A percentile compares a stretch with the other conserved stretches of the same genome.
These are phyloP conservation scores for Benincasa hispida DNA, from an alignment of 306 rosid genomes.

Conservation along the genomic window DNA sequence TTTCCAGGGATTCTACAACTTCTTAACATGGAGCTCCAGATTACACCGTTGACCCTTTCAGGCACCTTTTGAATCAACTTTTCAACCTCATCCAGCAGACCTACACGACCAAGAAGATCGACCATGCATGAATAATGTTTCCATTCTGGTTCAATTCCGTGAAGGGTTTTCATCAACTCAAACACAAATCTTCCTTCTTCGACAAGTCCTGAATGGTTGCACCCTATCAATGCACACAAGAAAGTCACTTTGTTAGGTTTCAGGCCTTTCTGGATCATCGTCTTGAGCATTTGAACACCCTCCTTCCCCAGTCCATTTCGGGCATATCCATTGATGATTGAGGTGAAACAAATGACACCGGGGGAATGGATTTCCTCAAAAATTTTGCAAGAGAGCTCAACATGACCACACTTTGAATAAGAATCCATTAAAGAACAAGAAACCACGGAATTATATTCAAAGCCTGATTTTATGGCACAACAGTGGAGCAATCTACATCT, in stretches of 20 bases:
- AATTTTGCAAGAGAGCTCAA: slow-evolving; percentile 37
- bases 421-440: slow-evolving; percentile 59
- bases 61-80: slow-evolving; percentile 33
- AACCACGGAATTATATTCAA: slow-evolving; percentile 42
- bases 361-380: slow-evolving; percentile 49
- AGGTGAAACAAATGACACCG: slow-evolving; percentile 54
- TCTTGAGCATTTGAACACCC: slow-evolving; percentile 41
- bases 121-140: slow-evolving; percentile 73
- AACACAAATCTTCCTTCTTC: slow-evolving; percentile 52
- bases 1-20: slow-evolving; percentile 60
- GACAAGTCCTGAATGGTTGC: slow-evolving; percentile 59
- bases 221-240: slow-evolving; percentile 60
- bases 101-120: slow-evolving; percentile 74
- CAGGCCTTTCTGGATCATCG: slow-evolving; percentile 45
- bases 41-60: slow-evolving; percentile 26
- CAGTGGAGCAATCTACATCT: slow-evolving; percentile 46
- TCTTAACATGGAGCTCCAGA: slow-evolving; percentile 73
- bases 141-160: slow-evolving; percentile 41
- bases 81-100: slow-evolving; percentile 61
- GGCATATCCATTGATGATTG: slow-evolving; percentile 65
- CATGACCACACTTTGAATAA: slow-evolving; percentile 58
- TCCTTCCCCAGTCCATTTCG: slow-evolving; percentile 72
- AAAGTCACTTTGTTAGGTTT: slow-evolving; percentile 64
- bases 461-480: slow-evolving; percentile 56
- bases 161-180: slow-evolving; percentile 39